Evolutionary conservation across 768 basidiomycete genomes (phyloP), one percentile per base, ranked within the genome.

Genomic region (Pleurotus pulmonarius): DNA sequence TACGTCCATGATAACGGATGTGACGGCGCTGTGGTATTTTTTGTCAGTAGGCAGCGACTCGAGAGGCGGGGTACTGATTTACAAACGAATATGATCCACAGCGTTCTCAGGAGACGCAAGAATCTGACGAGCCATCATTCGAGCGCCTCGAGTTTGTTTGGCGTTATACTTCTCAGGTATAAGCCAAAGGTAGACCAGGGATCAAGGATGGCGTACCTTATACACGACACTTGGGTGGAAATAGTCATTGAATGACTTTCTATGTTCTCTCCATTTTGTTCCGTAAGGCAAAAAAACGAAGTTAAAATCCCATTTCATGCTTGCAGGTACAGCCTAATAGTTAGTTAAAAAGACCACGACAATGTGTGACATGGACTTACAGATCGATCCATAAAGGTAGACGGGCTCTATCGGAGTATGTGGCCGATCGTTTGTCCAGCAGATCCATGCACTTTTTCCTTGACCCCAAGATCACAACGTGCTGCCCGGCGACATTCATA

Each of bases 241-340:
- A 41, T 67, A 63, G 7, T 63, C 56, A 25, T 65, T 63, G 56
- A 70, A 67, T 9, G 65, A 59, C n/a, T 61, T 59, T 6, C 63
- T 56, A 18, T 60, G 56, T 55, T 62, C 61, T 55, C 61, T 64
- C 60, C 65, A 69, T n/a, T 60, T 57, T 15, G 59, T 40, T 5
- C 61, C 59, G 29, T 67, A 66, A 1, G 63, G 67, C 47, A 67
- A 44, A 7, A 66, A 61, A 2, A 59, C 55, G 25, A 67, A 56
- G 7, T 59, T 47, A 57, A 62, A 61, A 65, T 46, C 63, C 65
- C 57, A 67, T 62, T 22, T 22, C 41, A 22, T 16, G 8, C 41
- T 44, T 7, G 7, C 41, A 44, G 20, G 20, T 6, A 7, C 8
- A 16, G 6, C n/a, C 2, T 12, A 44, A 3, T 22, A 15, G 13